phyloP scores from a whole-genome alignment of 2,329 filamentous ascomycete species.

The Ascosphaera apis region DNA sequence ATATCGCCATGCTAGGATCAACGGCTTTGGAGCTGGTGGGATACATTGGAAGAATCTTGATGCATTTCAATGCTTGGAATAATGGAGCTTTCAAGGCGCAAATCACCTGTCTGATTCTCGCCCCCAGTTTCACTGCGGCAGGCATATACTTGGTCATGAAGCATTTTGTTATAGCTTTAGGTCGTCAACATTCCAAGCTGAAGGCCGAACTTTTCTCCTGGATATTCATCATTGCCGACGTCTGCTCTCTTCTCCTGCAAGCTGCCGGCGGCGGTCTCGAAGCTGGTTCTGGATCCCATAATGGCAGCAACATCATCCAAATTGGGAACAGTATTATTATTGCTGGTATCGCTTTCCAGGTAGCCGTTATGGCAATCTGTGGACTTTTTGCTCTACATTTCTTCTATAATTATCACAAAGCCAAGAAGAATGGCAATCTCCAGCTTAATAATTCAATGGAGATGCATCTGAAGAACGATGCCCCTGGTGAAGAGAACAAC shows the following conservation, averaged over 20 bases:
- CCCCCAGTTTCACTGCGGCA: slow-evolving; percentile 31
- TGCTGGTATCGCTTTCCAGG: slow-evolving; percentile 33
- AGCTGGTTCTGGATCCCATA: slow-evolving; percentile 23
- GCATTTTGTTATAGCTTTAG: slow-evolving; percentile 33
- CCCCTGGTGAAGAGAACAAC: neutral
- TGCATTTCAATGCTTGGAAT: slow-evolving; percentile 30
- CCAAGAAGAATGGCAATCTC: slow-evolving; percentile 7
- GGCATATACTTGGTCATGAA: slow-evolving; percentile 34
- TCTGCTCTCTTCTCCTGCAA: slow-evolving; percentile 35
- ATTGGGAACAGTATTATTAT: slow-evolving; percentile 33
- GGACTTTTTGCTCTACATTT: slow-evolving; percentile 18
- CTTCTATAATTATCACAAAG: slow-evolving; percentile 22
- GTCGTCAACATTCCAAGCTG: slow-evolving; percentile 24
- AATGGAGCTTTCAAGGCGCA: slow-evolving; percentile 27
- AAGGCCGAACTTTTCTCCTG: slow-evolving; percentile 30
- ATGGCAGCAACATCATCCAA: slow-evolving; percentile 16
- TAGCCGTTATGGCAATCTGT: slow-evolving; percentile 24
- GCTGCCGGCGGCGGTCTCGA: slow-evolving; percentile 34
- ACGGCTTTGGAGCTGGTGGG: slow-evolving; percentile 18
- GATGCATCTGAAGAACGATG: slow-evolving; percentile 10
- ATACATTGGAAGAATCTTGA: slow-evolving; percentile 31
- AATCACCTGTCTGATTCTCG: slow-evolving; percentile 32
- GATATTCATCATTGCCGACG: slow-evolving; percentile 36
- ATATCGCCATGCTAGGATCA: slow-evolving; percentile 25
- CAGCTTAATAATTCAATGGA: slow-evolving; percentile 8